Conservation (phyloP, 225 moss, liverwort and hornwort species). For the Bryoerythrophyllum caledonicum region DNA sequence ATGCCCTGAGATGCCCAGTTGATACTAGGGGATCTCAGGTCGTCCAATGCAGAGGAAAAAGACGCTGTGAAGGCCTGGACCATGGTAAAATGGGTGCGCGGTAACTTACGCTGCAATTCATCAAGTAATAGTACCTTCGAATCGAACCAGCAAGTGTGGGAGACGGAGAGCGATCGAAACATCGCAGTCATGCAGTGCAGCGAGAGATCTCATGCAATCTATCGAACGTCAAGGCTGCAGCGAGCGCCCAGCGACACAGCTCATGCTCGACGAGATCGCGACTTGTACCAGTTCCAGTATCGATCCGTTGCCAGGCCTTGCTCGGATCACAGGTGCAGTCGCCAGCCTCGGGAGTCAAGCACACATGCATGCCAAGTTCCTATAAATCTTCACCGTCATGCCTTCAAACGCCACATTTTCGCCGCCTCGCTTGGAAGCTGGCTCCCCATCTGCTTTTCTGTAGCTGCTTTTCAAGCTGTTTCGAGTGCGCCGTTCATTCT, state of each 20-base stretch:
- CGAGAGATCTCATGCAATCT: background rate
- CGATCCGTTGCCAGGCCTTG: background rate
- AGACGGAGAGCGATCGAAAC: background rate
- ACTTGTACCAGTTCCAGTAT: background rate
- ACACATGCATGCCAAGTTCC: too few relatives aligned
- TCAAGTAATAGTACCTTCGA: background rate
- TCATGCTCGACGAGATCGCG: background rate
- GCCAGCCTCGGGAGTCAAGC: background rate
- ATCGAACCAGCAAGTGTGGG: background rate
- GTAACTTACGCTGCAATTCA: background rate
- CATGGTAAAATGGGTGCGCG: background rate
- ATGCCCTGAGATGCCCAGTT: too few relatives aligned
- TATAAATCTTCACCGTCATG: background rate
- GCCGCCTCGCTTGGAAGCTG: background rate
- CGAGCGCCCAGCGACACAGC: background rate
- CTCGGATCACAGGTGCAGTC: background rate
- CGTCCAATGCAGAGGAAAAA: too few relatives aligned
- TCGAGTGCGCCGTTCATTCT: background rate
- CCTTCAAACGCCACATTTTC: background rate
- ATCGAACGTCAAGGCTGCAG: background rate
- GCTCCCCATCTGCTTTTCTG: background rate
- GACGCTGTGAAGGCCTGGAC: background rate
- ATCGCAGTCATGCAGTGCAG: slow-evolving; percentile 12
- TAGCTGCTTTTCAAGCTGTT: background rate
- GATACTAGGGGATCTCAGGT: too few relatives aligned